Conservation (phyloP, 1,284 basidiomycete species). For the Veloporphyrellus conicus region DNA sequence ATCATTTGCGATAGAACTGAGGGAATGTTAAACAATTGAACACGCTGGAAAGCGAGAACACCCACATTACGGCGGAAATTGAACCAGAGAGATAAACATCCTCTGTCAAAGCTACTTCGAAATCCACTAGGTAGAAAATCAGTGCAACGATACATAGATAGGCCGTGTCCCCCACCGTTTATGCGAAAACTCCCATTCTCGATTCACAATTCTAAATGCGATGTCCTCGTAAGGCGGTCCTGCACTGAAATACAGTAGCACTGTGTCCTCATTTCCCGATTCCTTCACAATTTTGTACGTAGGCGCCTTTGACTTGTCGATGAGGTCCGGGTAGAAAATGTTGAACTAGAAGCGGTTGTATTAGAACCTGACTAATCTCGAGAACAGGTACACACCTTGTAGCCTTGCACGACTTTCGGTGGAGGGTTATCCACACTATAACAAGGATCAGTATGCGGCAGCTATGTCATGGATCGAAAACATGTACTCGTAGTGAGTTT, state of each 20-base stretch:
- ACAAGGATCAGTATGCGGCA: conserved; percentile 11
- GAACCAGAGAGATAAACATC: conserved; percentile 83
- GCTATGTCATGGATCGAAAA: conserved; percentile 1
- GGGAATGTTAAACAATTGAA: conserved; percentile 15
- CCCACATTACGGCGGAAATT: conserved; percentile 84
- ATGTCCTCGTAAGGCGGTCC: conserved; percentile 99
- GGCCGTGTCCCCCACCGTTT: conserved; percentile 58
- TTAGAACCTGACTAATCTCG: conserved; percentile 16
- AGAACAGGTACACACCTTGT: conserved; percentile 63
- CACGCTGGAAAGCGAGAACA: conserved; percentile 13
- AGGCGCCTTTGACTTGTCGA: conserved; percentile 94
- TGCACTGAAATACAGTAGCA: conserved; percentile 88
- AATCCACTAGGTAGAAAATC: conserved; percentile 55
- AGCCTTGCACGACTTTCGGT: conserved; percentile 96
- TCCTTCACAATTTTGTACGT: conserved; percentile 93
- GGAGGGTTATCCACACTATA: conserved; percentile 89
- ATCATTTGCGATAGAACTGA: conserved; percentile 70
- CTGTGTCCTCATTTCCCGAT: conserved; percentile 90
- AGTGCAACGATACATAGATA: conserved; percentile 7
- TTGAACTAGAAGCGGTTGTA: conserved; percentile 63
- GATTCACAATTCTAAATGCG: conserved; percentile 95
- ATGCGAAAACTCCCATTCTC: conserved; percentile 98
- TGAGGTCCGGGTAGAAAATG: conserved; percentile 93
- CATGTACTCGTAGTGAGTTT: conserved; percentile 94
- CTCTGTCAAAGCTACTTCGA: conserved; percentile 79